Evolutionary conservation across 805 yeast species (phyloP), one percentile per base, ranked within the genome.

Genomic region (Monosporozyma unispora): DNA sequence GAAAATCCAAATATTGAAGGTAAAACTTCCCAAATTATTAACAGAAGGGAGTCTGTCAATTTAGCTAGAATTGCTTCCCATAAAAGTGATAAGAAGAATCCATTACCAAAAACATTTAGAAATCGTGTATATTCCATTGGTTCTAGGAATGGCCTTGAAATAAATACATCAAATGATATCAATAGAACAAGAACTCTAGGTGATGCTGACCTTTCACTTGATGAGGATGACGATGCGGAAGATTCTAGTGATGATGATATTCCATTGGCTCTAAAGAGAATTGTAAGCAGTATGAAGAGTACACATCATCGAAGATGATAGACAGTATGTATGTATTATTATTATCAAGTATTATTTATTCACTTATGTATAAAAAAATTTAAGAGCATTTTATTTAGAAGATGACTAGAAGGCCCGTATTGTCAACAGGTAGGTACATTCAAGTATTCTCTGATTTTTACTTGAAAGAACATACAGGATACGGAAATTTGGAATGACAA

Each of bases 191-290:
- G 28, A 28, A 54, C 57, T 4, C 40, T 54, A 9, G 71, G 70
- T 5, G 61, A 64, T 28, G 55, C 57, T 0, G 63, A 62, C 25
- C 25, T 50, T n/a, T 22, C 40, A 4, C 35, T 42, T 25, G 57
- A 56, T 7, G 54, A 54, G 0, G 59, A 58, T 21, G 54, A 57
- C 25, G 56, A 50, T 12, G 52, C 51, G 12, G 54, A 52, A 14
- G 55, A 55, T 3, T 51, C 56, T 2, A 57, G 54, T 35, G 61
- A 59, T 23, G 68, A 63, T 16, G 72, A 69, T 11, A 49, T 71
- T 10, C 76, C 76, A 8, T 48, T 70, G 22, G 70, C 72, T 1
- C 52, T 71, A 47, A 69, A 67, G 58, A 68, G 62, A 52, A 66
- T 70, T 16, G 60, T 69, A 7, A 63, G 65, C 43, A 63, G 56